Evolutionary conservation across 1,284 basidiomycete species (phyloP), one percentile per base, ranked within the genome.

Genomic region (Microbotryum silenes-acaulis): DNA sequence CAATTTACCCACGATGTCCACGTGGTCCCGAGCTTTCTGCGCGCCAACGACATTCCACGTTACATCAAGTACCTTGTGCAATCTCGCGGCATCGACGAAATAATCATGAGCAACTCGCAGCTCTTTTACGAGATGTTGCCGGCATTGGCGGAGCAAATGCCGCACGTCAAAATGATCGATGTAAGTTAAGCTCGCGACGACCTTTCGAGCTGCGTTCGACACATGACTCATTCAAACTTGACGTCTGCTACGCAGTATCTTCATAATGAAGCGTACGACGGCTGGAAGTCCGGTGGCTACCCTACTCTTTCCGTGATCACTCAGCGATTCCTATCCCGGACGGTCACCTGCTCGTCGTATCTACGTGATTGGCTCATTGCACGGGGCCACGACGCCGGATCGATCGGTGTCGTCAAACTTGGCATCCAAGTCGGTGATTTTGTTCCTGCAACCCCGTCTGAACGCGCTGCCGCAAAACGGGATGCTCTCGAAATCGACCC

Each of bases 1-100:
- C 58, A 66, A 50, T 66, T 56, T 55, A 66, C 64, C 6, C 64
- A 66, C 49, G 64, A 66, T 44, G 56, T 63, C 20, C 62, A 63
- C 50, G 53, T 63, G 42, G 51, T 66, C 16, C 64, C 64, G 23
- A 46, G 55, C 37, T 66, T 63, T 54, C 58, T 66, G 4, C 61
- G 64, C 10, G 51, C 61, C 18, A 25, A 25, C 51, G 64, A 66
- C 56, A 53, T 60, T 20, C 58, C 64, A 6, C 57, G 57, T 18
- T 66, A 63, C 56, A 47, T 66, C 64, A 61, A 57, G 54, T 60
- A 66, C 56, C 64, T 66, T 37, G 59, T 60, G 42, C 50, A 53
- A 2, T 48, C 51, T 4, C 61, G 64, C 6, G 49, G 55, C 3
- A 57, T 56, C 25, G 45, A 51, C 21, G 54, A 56, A 21, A 47